Conservation (phyloP, 352 stramenopile genomes). For the Pythium guiyangense region DNA sequence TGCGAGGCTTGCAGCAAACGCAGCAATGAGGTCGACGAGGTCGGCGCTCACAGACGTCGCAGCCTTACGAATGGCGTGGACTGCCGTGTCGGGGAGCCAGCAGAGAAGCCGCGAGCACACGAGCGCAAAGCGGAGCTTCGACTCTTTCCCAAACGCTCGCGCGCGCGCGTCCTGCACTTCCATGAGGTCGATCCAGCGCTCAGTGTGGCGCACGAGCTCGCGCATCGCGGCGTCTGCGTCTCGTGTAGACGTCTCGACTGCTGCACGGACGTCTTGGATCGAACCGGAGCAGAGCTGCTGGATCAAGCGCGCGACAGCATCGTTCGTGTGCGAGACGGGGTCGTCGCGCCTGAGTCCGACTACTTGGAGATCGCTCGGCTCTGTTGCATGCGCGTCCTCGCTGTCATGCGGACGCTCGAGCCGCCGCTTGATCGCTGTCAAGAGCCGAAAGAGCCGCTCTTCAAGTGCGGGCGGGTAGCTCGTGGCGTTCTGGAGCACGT, state of each 20-base stretch:
- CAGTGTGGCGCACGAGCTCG: slow-evolving; percentile 31
- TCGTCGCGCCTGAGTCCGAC: not conserved
- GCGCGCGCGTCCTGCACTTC: slow-evolving; percentile 17
- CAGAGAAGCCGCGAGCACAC: slow-evolving; percentile 36
- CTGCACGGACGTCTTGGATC: slow-evolving; percentile 13
- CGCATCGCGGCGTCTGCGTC: not conserved
- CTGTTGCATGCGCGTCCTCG: too few relatives aligned
- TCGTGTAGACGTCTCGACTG: slow-evolving; percentile 24
- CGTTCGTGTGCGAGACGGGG: slow-evolving; percentile 25
- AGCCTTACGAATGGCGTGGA: slow-evolving; percentile 21
- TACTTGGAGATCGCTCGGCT: not conserved
- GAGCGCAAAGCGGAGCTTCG: slow-evolving; percentile 27
- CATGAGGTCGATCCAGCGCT: slow-evolving; percentile 35
- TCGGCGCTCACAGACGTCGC: slow-evolving; percentile 1
- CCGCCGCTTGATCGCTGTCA: slow-evolving; percentile 23
- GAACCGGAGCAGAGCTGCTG: slow-evolving; percentile 23
- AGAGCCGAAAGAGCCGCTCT: slow-evolving; percentile 22
- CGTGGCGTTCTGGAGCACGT: slow-evolving; percentile 32
- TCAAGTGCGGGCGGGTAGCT: slow-evolving; percentile 30
- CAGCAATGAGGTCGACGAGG: slow-evolving; percentile 3
- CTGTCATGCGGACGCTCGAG: slow-evolving; percentile 1
- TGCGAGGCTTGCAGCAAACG: slow-evolving; percentile 1
- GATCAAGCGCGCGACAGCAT: slow-evolving; percentile 25
- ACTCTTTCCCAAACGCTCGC: slow-evolving; percentile 32
- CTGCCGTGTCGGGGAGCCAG: slow-evolving; percentile 40